Evolutionary conservation across 2,329 filamentous ascomycete species (phyloP).

Genomic region (Exophiala oligosperma): DNA sequence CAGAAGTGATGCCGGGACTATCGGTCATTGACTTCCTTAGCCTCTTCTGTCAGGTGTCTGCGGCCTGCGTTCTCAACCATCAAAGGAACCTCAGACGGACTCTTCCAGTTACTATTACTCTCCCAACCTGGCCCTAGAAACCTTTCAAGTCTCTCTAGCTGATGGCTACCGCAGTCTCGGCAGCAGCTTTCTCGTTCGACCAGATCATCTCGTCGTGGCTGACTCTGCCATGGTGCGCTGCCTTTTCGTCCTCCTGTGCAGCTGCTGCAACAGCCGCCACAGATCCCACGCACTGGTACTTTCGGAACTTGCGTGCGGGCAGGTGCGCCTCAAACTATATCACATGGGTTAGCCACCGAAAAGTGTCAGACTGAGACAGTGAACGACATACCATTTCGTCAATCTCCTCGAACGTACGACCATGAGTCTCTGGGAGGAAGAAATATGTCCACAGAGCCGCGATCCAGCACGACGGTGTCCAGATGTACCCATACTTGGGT

Average conservation of each 20-base stretch:
- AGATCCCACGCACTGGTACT: slow-evolving; percentile 38
- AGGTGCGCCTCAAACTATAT: slow-evolving; percentile 40
- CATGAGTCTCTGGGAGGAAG: slow-evolving; percentile 56
- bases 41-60: not conserved
- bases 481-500: slow-evolving; percentile 59
- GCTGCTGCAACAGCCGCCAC: slow-evolving; percentile 25
- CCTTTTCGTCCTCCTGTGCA: slow-evolving; percentile 18
- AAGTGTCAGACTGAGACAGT: not conserved
- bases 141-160: not conserved
- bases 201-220: slow-evolving; percentile 17
- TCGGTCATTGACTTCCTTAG: too few relatives aligned
- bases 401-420: slow-evolving; percentile 34
- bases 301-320: slow-evolving; percentile 38
- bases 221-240: slow-evolving; percentile 9
- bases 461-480: slow-evolving; percentile 36
- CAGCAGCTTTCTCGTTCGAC: slow-evolving; percentile 45
- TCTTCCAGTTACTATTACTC: not conserved
- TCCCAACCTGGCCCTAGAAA: not conserved
- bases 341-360: slow-evolving; percentile 1
- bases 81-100: not conserved
- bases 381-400: slow-evolving; percentile 29
- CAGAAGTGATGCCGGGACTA: not conserved
- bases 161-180: slow-evolving; percentile 20
- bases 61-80: not conserved
- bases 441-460: slow-evolving; percentile 21